A percentile compares a stretch with the other conserved stretches of the same genome.
Evolutionary conservation across 352 stramenopile species (phyloP).

Genomic region (Globisporangium iwayamae): DNA sequence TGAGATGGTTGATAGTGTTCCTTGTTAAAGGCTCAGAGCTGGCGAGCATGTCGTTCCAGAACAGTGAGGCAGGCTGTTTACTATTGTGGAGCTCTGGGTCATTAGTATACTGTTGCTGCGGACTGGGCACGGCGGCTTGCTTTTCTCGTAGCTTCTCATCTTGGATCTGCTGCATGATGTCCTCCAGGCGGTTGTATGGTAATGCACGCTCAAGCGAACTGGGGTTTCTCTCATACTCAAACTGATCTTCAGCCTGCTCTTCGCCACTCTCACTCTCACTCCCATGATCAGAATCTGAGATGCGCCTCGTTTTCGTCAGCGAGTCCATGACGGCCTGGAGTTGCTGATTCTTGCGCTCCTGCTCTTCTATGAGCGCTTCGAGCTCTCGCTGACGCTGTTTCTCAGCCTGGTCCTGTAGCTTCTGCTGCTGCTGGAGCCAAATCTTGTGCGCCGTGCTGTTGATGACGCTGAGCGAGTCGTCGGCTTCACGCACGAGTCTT

Average conservation of each 20-base stretch:
- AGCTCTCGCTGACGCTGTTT: slow-evolving; percentile 3
- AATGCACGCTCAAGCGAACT: neutral
- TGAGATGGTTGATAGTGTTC: neutral
- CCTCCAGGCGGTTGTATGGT: slow-evolving; percentile 24
- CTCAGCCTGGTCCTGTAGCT: slow-evolving; percentile 8
- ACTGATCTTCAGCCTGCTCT: neutral
- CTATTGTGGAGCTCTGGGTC: neutral
- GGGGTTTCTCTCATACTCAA: neutral
- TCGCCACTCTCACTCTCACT: slow-evolving; percentile 7
- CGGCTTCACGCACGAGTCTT: slow-evolving; percentile 44
- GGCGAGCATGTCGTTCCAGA: slow-evolving; percentile 18
- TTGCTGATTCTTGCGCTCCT: slow-evolving; percentile 14
- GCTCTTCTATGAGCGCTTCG: neutral
- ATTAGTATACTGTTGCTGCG: neutral
- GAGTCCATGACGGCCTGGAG: slow-evolving; percentile 31
- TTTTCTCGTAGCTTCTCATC: slow-evolving; percentile 24
- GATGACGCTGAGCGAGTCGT: slow-evolving; percentile 76
- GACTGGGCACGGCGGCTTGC: neutral
- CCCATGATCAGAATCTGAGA: slow-evolving; percentile 3
- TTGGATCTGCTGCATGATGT: slow-evolving; percentile 47
- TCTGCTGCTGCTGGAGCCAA: slow-evolving; percentile 44
- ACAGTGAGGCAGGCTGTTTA: neutral
- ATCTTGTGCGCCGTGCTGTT: slow-evolving; percentile 46
- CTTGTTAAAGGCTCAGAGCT: neutral
- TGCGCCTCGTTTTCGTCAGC: slow-evolving; percentile 6